Evolutionary conservation across 2,329 filamentous ascomycete genomes (phyloP), one percentile per base, ranked within the genome.

Genomic region (Acarospora socialis): DNA sequence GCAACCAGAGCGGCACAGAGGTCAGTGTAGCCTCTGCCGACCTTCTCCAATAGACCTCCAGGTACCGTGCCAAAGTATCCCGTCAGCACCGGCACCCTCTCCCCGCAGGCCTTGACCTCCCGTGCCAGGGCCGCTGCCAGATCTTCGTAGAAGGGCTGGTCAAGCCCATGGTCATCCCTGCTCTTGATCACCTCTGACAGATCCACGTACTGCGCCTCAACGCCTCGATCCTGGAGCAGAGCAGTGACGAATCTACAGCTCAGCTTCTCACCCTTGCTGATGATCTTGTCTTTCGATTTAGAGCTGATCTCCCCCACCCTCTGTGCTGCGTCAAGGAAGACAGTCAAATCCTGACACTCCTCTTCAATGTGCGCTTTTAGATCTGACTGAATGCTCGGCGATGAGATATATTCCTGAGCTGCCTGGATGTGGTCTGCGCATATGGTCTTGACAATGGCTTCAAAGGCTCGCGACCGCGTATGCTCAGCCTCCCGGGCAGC

Each of bases 51-150:
- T 35, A 98, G 67, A 39, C 86, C 87, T 9, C 86, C 86, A 0
- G 87, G 87, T 2, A 95, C 81, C 36, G 78, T 80, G 37, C 90
- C 90, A 53, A 98, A 98, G 63, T 90, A 98, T 10, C 90, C 90
- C 8, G 90, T 95, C 30, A 87, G 51, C 46, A 38, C 78, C 1
- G 81, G 80, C 1, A 87, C 74, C 37, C 71, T 69, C 43, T 70
- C 65, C 21, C 64, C 68, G 47, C 79, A 86, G 2, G 68, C 68
- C 25, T 59, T 49, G 33, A 90, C 65, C 50, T 76, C 76, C 44
- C 72, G 67, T 18, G 62, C 64, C 28, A 90, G 70, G 7, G 65
- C 61, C 10, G 57, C 59, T 1, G 74, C 65, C 16, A 81, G 67
- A 17, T 68, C 63, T 40, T 69, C 67, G 59, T 86, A 90, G 47